Conservation (phyloP, 345 rosid species). For the Cochlearia excelsa region DNA sequence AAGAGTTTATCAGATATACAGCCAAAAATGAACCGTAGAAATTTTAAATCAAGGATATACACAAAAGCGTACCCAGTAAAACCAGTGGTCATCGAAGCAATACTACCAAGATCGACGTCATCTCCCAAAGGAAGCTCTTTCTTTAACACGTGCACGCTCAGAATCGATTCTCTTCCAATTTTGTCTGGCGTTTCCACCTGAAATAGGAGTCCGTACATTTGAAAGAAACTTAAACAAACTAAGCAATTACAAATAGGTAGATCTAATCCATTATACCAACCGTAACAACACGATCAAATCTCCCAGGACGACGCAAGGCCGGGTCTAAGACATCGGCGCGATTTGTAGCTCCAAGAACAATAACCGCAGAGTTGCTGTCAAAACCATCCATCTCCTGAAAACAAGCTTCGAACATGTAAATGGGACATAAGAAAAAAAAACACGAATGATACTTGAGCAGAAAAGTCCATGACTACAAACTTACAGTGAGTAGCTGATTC, state of each 20-base stretch:
- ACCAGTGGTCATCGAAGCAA: constrained; percentile 97
- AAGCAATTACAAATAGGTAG: constrained; percentile 11
- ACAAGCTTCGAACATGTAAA: constrained; percentile 23
- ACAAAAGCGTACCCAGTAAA: constrained; percentile 71
- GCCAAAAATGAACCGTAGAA: background rate
- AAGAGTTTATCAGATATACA: background rate
- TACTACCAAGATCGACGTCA: constrained; percentile 65
- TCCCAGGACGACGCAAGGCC: constrained; percentile 92
- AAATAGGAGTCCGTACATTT: constrained; percentile 11
- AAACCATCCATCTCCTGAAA: constrained; percentile 99
- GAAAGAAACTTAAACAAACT: background rate
- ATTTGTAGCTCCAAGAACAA: constrained; percentile 97
- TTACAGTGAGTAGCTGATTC: constrained; percentile 94
- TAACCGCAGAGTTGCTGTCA: constrained; percentile 88
- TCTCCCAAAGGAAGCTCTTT: constrained; percentile 81
- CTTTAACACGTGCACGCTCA: constrained; percentile 73
- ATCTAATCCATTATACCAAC: constrained; percentile 44
- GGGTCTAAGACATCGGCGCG: constrained; percentile 96
- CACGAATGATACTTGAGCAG: constrained; percentile 1
- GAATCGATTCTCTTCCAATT: constrained; percentile 86
- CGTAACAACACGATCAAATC: constrained; percentile 96
- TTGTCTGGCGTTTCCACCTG: constrained; percentile 96
- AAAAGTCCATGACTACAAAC: constrained; percentile 19
- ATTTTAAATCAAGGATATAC: background rate
- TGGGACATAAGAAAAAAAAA: background rate